Base-by-base conservation (phyloP, 192 early-diverging fungal genomes). In the Backusella parvicylindrica region DNA sequence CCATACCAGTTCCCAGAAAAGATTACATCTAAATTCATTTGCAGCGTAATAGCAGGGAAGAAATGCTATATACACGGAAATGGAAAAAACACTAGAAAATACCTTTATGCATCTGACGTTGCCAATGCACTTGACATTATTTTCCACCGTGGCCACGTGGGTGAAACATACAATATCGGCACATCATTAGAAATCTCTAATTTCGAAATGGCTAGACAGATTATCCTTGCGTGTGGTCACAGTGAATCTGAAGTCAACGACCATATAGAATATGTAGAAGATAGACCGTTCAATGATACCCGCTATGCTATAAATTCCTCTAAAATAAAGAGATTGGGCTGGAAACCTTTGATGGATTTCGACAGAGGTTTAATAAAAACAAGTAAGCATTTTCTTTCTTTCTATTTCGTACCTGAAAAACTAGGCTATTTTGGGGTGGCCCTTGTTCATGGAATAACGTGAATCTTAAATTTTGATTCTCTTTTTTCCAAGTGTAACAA, bases 1-100 rank as follows among this genome's bases (percentile, higher is more conserved):
- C 92, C 92, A 4, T 86, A 88, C 64, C 92, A 94, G 76, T 95
- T 92, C 74, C 94, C 94, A 33, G 94, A 95, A 77, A 95, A 95
- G 80, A 90, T 95, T 64, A 93, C 92, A 35, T 91, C 94, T 23
- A 95, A 94, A 79, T 94, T 95, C 66, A 90, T 94, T 18, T 91
- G 88, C 76, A 86, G 86, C 68, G 67, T 93, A 26, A 64, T 89
- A 21, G 72, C 82, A 32, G 84, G 79, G 32, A 81, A 81, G 23
- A 89, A 89, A 79, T 85, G 86, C 67, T 89, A 82, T 76, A 85
- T 95, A 64, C 94, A 95, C 77, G 94, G 94, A 21, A 83, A 91
- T 68, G 94, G 94, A 1, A 70, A 78, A 16, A 92, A 93, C 75
- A 89, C 88, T 13, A 79, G 94, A 32, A 91, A 90, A 68, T 95